Evolutionary conservation across 2,329 filamentous ascomycete genomes (phyloP).

Genomic region (Hymenoscyphus fraxineus): DNA sequence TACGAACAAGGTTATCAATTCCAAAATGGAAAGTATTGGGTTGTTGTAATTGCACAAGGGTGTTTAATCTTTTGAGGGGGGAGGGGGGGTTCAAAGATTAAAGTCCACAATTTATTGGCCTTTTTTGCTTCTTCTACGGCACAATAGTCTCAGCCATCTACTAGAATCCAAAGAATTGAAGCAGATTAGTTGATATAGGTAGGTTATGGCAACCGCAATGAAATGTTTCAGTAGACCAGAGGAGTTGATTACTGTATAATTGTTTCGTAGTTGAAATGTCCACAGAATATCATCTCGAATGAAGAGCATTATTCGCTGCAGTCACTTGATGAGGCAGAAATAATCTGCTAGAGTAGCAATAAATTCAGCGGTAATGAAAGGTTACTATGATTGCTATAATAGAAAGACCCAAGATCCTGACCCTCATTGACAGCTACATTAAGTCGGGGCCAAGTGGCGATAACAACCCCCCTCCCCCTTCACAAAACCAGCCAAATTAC

Average conservation of each 20-base stretch:
- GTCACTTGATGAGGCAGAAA: not conserved
- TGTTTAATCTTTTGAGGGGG: too few species aligned
- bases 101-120: too few species aligned
- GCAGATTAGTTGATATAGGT: too few species aligned
- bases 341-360: not conserved
- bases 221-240: too few species aligned
- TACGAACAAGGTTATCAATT: too few species aligned
- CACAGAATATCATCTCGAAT: not conserved
- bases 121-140: not conserved
- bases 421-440: not conserved
- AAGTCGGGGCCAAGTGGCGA: not conserved
- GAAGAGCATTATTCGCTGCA: not conserved
- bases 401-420: not conserved
- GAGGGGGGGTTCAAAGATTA: too few species aligned
- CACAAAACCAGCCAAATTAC: not conserved
- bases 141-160: not conserved
- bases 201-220: too few species aligned
- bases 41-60: too few species aligned
- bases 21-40: too few species aligned
- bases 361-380: not conserved
- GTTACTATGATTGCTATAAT: not conserved
- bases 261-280: not conserved
- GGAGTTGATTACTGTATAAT: too few species aligned
- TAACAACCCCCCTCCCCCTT: not conserved
- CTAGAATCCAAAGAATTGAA: too few species aligned